Base-by-base conservation (phyloP, 768 basidiomycete species). In the Russula ochroleuca region DNA sequence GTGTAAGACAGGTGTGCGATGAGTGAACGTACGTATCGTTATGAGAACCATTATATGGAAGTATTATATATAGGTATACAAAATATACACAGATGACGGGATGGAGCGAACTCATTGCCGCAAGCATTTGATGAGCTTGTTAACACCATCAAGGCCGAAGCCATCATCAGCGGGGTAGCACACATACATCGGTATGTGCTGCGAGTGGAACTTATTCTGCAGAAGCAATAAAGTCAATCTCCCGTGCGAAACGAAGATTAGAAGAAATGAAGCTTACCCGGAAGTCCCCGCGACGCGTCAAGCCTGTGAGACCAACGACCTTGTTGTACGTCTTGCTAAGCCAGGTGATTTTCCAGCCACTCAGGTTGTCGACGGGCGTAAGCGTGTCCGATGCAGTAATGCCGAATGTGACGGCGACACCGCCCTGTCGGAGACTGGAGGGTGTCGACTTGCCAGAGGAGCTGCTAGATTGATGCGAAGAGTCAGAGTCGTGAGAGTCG, bases 151-250 rank as follows among this genome's bases (percentile, higher is more conserved):
- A 8, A 80, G 63, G 17, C 79, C 79, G 59, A 82, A 81, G 2
- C 77, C 79, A 11, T 83, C 76, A 3, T 76, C 73, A 5, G 69
- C 57, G 3, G 81, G 80, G 64, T 80, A 81, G 69, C 80, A 82
- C 10, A 82, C 78, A 65, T 81, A 83, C 77, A 81, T 80, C 2
- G 75, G 75, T 35, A 76, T 71, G 28, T 75, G 71, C 19, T 73
- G 70, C 11, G 79, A 72, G 51, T 80, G 77, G 55, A 83, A 82
- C 70, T 82, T 81, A 38, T 73, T 74, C 80, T 79, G 66, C 31
- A 5, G 45, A 59, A 54, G 21, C 7, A 61, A 61, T 28, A 25
- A 50, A 57, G 55, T 48, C 33, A 52, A 35, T 19, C 31, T 2
- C 25, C 23, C 21, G n/a, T 3, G 17, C 8, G 11, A 33, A 21